These are phyloP conservation scores for Emmonsiellopsis sp. DNA, from an alignment of 2,329 filamentous ascomycete genomes.

Conservation along the genomic window DNA sequence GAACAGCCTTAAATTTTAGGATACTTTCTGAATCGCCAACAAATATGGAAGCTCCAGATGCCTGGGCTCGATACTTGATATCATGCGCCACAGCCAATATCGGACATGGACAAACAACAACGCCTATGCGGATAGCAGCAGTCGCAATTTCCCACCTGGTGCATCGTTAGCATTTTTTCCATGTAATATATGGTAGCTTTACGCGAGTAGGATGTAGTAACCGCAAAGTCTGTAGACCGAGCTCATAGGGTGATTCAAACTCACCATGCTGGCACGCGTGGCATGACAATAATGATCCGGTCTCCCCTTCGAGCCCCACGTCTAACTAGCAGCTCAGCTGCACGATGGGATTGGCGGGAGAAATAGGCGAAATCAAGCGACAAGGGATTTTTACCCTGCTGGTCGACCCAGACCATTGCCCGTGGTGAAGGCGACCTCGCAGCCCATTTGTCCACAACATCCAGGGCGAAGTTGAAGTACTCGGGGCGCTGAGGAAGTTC, in stretches of 20 bases:
- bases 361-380: conserved; percentile 28
- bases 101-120: conserved; percentile 31
- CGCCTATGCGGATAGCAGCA: conserved; percentile 25
- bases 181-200: not conserved
- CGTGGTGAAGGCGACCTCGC: conserved; percentile 14
- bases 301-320: conserved; percentile 25
- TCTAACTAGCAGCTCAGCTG: conserved; percentile 23
- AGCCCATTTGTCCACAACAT: conserved; percentile 34
- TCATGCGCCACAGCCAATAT: conserved; percentile 30
- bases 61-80: conserved; percentile 27
- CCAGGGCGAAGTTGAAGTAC: conserved; percentile 32
- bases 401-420: conserved; percentile 32
- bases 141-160: conserved; percentile 32
- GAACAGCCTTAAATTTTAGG: conserved; percentile 23
- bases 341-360: conserved; percentile 25
- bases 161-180: not conserved
- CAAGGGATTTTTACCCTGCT: conserved; percentile 19
- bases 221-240: not conserved
- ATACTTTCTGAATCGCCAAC: conserved; percentile 28
- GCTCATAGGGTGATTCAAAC: not conserved
- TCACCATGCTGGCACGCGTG: conserved; percentile 26
- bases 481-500: conserved; percentile 8
- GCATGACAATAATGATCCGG: conserved; percentile 27
- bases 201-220: not conserved
- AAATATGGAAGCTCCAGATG: conserved; percentile 27